Conservation (phyloP, 768 basidiomycete genomes). For the Tephrocybe rancida region DNA sequence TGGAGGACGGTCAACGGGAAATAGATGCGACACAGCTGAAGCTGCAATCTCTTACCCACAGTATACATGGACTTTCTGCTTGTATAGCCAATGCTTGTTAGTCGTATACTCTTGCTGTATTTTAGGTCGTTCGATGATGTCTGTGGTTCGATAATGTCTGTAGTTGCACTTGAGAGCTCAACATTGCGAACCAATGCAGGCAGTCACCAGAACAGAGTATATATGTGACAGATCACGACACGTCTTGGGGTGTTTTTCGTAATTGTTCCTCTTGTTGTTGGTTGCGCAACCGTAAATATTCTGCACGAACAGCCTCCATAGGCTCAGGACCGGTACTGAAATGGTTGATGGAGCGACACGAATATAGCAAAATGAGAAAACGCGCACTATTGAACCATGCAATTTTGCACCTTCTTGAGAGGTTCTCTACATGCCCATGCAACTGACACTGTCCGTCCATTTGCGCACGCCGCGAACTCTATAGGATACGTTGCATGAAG, state of each 20-base stretch:
- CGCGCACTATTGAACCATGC: slow-evolving; percentile 79
- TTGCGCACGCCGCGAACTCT: slow-evolving; percentile 88
- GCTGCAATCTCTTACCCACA: background rate
- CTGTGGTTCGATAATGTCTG: no score
- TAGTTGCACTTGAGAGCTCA: no score
- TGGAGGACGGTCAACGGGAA: slow-evolving; percentile 59
- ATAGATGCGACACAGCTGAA: slow-evolving; percentile 24
- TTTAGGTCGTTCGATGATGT: no score
- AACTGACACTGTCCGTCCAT: slow-evolving; percentile 80
- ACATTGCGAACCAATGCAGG: no score
- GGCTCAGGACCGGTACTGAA: slow-evolving; percentile 71
- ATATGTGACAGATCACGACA: no score
- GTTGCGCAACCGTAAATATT: slow-evolving; percentile 72
- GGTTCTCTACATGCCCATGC: slow-evolving; percentile 81
- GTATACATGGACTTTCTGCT: background rate
- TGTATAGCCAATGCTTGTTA: no score
- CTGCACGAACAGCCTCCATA: slow-evolving; percentile 71
- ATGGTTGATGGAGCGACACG: slow-evolving; percentile 7
- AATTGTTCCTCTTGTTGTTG: slow-evolving; percentile 29
- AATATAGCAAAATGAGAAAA: background rate
- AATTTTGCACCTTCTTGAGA: slow-evolving; percentile 71
- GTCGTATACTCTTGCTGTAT: no score
- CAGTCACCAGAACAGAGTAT: no score
- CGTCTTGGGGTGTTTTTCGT: background rate
- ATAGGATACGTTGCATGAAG: background rate